A percentile compares a stretch with the other conserved stretches of the same genome.
These are phyloP conservation scores for Musa itinerans DNA, from an alignment of 176 grass and related monocot genomes.

Conservation along the genomic window DNA sequence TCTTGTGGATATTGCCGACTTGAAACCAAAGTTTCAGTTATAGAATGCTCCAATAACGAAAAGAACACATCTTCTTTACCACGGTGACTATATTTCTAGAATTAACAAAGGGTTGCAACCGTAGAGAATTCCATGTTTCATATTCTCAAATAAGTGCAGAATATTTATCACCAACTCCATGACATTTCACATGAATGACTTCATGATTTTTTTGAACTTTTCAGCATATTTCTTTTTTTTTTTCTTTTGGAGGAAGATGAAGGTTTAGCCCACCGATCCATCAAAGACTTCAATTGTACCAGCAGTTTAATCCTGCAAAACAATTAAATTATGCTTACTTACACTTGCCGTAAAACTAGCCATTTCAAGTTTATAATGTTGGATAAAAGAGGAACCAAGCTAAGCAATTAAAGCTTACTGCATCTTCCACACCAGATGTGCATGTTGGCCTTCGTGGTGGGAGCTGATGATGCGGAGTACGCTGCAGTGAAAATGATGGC, in stretches of 20 bases:
- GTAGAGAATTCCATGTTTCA: conserved; percentile 21
- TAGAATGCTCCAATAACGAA: too few species aligned
- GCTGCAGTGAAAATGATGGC: conserved; percentile 30
- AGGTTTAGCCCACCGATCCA: background rate
- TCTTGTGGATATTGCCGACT: too few species aligned
- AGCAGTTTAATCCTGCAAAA: background rate
- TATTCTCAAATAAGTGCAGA: conserved; percentile 21
- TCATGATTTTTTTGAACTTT: background rate
- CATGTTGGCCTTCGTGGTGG: conserved; percentile 87
- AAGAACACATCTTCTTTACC: too few species aligned
- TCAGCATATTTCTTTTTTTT: too few species aligned
- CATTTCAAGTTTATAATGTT: background rate
- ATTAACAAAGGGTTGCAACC: conserved; percentile 6
- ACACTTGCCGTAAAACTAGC: background rate
- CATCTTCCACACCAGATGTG: conserved; percentile 37
- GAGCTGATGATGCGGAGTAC: conserved; percentile 77
- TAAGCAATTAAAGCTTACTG: conserved; percentile 20
- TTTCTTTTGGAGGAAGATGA: background rate
- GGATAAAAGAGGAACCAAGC: background rate
- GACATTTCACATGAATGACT: background rate
- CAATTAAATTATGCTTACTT: too few species aligned
- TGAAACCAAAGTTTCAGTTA: too few species aligned
- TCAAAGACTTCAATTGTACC: background rate
- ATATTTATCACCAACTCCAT: background rate
- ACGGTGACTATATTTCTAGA: too few species aligned